Conservation (phyloP, 2,329 filamentous ascomycete species). For the Cladosporium sp. region DNA sequence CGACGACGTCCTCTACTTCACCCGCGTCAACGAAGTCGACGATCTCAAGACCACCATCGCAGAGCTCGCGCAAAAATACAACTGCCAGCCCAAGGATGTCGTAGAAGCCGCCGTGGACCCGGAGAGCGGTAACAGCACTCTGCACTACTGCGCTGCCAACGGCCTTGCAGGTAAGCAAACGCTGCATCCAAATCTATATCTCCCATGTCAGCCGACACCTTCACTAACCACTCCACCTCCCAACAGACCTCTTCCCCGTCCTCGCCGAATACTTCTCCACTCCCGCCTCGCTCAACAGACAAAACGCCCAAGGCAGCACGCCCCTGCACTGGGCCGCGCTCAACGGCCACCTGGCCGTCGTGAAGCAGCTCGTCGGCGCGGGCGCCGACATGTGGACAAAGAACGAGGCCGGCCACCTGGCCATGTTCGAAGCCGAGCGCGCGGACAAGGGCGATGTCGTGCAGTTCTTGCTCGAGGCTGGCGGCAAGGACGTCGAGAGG, state of each 20-base stretch:
- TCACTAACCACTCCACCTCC: conserved; percentile 21
- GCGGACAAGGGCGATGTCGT: conserved; percentile 52
- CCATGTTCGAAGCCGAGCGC: conserved; percentile 52
- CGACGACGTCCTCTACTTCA: conserved; percentile 87
- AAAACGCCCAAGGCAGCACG: conserved; percentile 85
- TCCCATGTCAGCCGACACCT: neutral
- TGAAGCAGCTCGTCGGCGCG: conserved; percentile 72
- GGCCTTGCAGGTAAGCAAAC: conserved; percentile 66
- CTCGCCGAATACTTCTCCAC: conserved; percentile 34
- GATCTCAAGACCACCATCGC: conserved; percentile 65
- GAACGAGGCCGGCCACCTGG: conserved; percentile 78
- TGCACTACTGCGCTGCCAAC: conserved; percentile 94
- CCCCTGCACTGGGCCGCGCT: conserved; percentile 91
- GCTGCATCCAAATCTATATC: too few species aligned
- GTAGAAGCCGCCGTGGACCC: conserved; percentile 70
- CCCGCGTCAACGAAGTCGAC: conserved; percentile 72
- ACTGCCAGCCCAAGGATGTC: conserved; percentile 61
- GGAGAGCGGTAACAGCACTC: conserved; percentile 71
- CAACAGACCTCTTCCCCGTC: conserved; percentile 25
- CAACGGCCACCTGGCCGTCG: conserved; percentile 79
- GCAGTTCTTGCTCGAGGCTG: conserved; percentile 49
- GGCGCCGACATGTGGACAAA: conserved; percentile 76
- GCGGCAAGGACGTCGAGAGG: conserved; percentile 42
- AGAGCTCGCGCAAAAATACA: conserved; percentile 62
- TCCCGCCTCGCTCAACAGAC: conserved; percentile 59